Conservation (phyloP, 192 early-diverging fungal genomes). For the Umbelopsis sp. region DNA sequence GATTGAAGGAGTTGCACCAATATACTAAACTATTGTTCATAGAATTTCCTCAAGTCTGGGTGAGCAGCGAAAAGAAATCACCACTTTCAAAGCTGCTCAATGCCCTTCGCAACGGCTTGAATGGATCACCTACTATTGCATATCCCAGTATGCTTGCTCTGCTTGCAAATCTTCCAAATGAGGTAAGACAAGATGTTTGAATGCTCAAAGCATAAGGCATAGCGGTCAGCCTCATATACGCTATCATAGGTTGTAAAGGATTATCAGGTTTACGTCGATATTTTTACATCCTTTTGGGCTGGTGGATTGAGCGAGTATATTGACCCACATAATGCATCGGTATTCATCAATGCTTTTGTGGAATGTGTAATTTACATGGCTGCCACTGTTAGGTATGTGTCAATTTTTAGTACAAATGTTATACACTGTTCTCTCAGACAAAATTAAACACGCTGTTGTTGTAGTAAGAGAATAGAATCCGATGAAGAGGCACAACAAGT, state of each 20-base stretch:
- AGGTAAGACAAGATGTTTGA: conserved; percentile 35
- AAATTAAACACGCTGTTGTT: background rate
- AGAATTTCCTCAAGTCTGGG: conserved; percentile 67
- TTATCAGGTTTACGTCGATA: conserved; percentile 51
- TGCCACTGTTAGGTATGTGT: conserved; percentile 40
- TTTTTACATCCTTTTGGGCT: conserved; percentile 67
- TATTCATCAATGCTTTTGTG: conserved; percentile 62
- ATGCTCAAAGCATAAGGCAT: conserved; percentile 11
- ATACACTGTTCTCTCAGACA: background rate
- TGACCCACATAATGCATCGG: conserved; percentile 44
- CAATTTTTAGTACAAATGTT: too few relatives aligned
- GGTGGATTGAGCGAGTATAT: conserved; percentile 50
- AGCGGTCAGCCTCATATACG: conserved; percentile 21
- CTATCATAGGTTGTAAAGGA: conserved; percentile 38
- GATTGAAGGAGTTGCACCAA: background rate
- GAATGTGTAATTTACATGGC: conserved; percentile 68
- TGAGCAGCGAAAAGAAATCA: conserved; percentile 59
- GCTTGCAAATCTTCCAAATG: conserved; percentile 60
- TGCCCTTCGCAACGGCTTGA: conserved; percentile 68
- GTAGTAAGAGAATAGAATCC: conserved; percentile 2
- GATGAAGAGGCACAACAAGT: background rate
- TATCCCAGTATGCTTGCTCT: conserved; percentile 82
- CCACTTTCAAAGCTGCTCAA: conserved; percentile 61
- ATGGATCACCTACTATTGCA: conserved; percentile 63
- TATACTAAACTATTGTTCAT: background rate